These are phyloP conservation scores for Komagataella kurtzmanii DNA, from an alignment of 805 yeast species.

Conservation along the genomic window DNA sequence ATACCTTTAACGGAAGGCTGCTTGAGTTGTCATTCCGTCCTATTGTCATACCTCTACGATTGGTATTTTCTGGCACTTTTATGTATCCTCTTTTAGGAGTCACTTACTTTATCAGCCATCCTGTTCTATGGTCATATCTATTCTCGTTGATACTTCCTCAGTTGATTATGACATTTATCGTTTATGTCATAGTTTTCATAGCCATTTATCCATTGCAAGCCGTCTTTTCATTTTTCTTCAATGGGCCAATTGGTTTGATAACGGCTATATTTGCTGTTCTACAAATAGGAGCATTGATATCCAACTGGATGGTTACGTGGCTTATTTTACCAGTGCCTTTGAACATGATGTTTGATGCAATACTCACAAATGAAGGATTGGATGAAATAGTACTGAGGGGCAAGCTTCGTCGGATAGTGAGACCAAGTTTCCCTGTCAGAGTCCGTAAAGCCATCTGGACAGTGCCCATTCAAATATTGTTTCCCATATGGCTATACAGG, in stretches of 20 bases:
- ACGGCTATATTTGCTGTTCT: conserved; percentile 15
- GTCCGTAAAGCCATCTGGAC: conserved; percentile 7
- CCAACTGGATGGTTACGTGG: conserved; percentile 13
- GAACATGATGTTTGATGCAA: conserved; percentile 16
- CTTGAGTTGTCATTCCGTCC: background rate
- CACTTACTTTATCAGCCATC: conserved; percentile 10
- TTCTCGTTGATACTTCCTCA: conserved; percentile 11
- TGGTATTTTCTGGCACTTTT: background rate
- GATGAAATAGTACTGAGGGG: background rate
- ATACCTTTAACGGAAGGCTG: background rate
- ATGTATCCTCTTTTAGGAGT: conserved; percentile 9
- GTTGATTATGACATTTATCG: conserved; percentile 7
- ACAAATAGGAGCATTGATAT: conserved; percentile 17
- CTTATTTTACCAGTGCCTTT: conserved; percentile 19
- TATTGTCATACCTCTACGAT: background rate
- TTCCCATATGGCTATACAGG: conserved; percentile 27
- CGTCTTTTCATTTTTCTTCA: conserved; percentile 5
- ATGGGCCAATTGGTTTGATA: conserved; percentile 6
- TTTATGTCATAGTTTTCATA: conserved; percentile 6
- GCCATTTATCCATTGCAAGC: conserved; percentile 2
- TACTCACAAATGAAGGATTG: conserved; percentile 11
- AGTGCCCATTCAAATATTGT: conserved; percentile 10
- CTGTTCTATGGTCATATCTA: conserved; percentile 14
- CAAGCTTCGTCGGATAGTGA: background rate
- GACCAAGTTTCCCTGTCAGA: conserved; percentile 3